Percentiles rank a stretch among this genome's conserved stretches.
These are phyloP conservation scores for Brachypodium distachyon DNA, from an alignment of 202 grass and related monocot species.

Conservation along the genomic window DNA sequence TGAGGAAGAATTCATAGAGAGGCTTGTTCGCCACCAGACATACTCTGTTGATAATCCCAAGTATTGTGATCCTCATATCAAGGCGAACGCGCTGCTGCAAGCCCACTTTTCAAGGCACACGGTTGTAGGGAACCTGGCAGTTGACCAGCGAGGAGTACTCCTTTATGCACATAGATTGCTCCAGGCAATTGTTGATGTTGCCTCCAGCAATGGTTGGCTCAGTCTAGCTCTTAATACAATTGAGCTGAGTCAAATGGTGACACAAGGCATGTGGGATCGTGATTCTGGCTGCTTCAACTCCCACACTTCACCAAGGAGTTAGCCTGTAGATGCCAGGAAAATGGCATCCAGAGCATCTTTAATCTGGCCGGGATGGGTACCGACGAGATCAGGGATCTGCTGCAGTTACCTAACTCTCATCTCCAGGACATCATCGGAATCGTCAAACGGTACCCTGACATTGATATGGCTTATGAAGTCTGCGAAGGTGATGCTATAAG, in stretches of 20 bases:
- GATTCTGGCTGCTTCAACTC: slow-evolving; percentile 62
- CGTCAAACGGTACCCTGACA: slow-evolving; percentile 56
- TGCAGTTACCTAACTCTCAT: slow-evolving; percentile 57
- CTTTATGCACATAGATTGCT: slow-evolving; percentile 64
- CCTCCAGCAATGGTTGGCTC: slow-evolving; percentile 80
- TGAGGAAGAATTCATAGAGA: slow-evolving; percentile 66
- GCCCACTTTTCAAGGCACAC: slow-evolving; percentile 61
- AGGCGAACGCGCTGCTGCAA: slow-evolving; percentile 73
- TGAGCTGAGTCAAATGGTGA: slow-evolving; percentile 93
- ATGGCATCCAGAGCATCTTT: slow-evolving; percentile 64
- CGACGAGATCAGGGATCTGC: slow-evolving; percentile 44
- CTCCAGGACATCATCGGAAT: slow-evolving; percentile 56
- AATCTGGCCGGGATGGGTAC: slow-evolving; percentile 60
- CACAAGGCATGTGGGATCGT: slow-evolving; percentile 76
- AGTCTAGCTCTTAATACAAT: slow-evolving; percentile 59
- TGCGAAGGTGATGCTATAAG: slow-evolving; percentile 40
- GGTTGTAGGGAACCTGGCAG: slow-evolving; percentile 52
- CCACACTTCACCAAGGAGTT: slow-evolving; percentile 73
- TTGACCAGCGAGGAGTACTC: slow-evolving; percentile 66
- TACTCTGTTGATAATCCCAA: slow-evolving; percentile 69
- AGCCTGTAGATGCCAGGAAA: slow-evolving; percentile 52
- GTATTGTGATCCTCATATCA: slow-evolving; percentile 54
- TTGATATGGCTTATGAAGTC: slow-evolving; percentile 71
- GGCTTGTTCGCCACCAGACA: slow-evolving; percentile 59
- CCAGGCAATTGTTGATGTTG: slow-evolving; percentile 82